These are phyloP conservation scores for Epithemia pelagica DNA, from an alignment of 108 stramenopile genomes.

Conservation along the genomic window DNA sequence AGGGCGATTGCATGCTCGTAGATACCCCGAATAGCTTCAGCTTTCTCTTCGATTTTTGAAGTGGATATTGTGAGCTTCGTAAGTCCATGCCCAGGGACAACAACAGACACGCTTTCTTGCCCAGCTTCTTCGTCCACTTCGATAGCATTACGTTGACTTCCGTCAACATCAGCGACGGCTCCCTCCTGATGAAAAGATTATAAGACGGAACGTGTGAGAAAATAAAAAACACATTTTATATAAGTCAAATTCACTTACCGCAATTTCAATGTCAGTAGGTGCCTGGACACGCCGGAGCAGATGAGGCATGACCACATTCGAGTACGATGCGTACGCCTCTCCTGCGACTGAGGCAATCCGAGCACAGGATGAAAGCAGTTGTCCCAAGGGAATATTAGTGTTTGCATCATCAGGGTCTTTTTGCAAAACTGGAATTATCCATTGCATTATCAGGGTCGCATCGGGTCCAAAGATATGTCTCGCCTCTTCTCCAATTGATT, in stretches of 20 bases:
- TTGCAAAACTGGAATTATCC: conserved; percentile 41
- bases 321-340: conserved; percentile 49
- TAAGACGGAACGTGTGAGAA: conserved; percentile 4
- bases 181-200: conserved; percentile 27
- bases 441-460: conserved; percentile 46
- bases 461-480: conserved; percentile 34
- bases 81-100: conserved; percentile 65
- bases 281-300: conserved; percentile 46
- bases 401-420: conserved; percentile 2
- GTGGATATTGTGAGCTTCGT: conserved; percentile 75
- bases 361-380: conserved; percentile 67
- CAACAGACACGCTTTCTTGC: conserved; percentile 62
- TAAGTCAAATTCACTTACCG: conserved; percentile 15
- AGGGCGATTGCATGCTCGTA: conserved; percentile 69
- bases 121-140: conserved; percentile 30
- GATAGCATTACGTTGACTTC: conserved; percentile 6
- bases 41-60: conserved; percentile 65
- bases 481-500: conserved; percentile 50
- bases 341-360: conserved; percentile 73
- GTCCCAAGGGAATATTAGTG: conserved; percentile 43
- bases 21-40: conserved; percentile 55
- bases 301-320: conserved; percentile 54
- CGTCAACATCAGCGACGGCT: conserved; percentile 25
- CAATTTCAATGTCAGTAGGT: conserved; percentile 49
- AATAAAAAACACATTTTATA: background rate